Evolutionary conservation across 2,329 filamentous ascomycete genomes (phyloP).

Genomic region (Penicillium digitatum): DNA sequence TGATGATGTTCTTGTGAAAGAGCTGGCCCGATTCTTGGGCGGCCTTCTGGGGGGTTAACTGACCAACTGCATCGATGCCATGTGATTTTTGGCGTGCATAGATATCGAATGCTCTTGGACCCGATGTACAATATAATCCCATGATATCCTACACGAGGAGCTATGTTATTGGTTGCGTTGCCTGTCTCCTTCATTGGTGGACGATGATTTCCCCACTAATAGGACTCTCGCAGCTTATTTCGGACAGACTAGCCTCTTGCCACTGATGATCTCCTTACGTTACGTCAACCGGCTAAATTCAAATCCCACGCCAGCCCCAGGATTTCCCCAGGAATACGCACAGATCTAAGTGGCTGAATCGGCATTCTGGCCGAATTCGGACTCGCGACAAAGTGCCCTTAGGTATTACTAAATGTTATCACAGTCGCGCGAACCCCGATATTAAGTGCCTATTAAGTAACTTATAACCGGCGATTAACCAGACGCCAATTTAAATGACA

Average conservation of each 20-base stretch:
- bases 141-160: not conserved
- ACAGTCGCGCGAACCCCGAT: not conserved
- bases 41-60: slow-evolving; percentile 23
- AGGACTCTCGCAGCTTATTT: not conserved
- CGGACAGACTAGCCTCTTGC: not conserved
- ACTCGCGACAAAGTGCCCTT: not conserved
- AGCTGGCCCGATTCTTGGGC: slow-evolving; percentile 28
- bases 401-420: not conserved
- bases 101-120: not conserved
- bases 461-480: not conserved
- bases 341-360: not conserved
- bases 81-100: not conserved
- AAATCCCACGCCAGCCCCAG: not conserved
- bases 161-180: not conserved
- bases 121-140: slow-evolving; percentile 3
- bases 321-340: not conserved
- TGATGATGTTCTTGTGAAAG: slow-evolving; percentile 15
- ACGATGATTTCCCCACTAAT: slow-evolving; percentile 7
- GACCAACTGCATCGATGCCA: not conserved
- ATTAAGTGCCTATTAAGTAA: not conserved
- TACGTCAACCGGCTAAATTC: slow-evolving; percentile 7
- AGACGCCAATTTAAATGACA: not conserved
- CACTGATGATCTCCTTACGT: not conserved
- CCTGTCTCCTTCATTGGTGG: slow-evolving; percentile 2
- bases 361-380: slow-evolving; percentile 5